phyloP scores from a whole-genome alignment of 2,329 filamentous ascomycete species.

The Harringtonia aguacate region DNA sequence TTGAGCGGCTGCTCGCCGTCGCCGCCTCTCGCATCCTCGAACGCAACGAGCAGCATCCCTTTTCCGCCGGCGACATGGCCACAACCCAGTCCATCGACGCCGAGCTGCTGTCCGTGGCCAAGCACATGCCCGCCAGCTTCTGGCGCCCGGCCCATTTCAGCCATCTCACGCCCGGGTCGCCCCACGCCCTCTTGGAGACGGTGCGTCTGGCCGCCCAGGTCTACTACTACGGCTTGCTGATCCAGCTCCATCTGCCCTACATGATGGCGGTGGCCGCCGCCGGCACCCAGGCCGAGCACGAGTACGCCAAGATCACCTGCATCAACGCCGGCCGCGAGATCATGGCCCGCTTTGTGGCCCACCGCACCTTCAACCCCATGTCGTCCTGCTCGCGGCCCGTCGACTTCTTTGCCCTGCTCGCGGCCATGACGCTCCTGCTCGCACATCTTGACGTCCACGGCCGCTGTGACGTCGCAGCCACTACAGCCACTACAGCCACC shows the following conservation, averaged over 20 bases:
- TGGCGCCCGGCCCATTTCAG: not conserved
- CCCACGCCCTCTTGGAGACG: conserved; percentile 14
- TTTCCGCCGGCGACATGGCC: not conserved
- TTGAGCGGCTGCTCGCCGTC: not conserved
- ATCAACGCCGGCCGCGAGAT: conserved; percentile 30
- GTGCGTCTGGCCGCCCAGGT: conserved; percentile 28
- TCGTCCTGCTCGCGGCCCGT: conserved; percentile 27
- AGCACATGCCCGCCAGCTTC: not conserved
- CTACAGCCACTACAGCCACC: too few relatives aligned
- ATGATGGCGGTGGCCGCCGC: conserved; percentile 17
- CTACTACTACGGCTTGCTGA: conserved; percentile 27
- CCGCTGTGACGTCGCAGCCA: too few relatives aligned
- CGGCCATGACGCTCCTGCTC: conserved; percentile 26
- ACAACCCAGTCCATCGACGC: not conserved
- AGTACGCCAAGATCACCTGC: conserved; percentile 26
- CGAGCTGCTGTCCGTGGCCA: not conserved
- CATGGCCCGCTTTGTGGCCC: conserved; percentile 25
- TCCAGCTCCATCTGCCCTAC: conserved; percentile 32
- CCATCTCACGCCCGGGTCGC: not conserved
- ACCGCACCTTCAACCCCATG: conserved; percentile 19
- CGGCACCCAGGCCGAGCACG: conserved; percentile 16
- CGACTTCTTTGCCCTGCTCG: conserved; percentile 29
- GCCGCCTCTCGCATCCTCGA: conserved; percentile 2
- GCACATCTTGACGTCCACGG: conserved; percentile 23
- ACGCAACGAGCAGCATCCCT: conserved; percentile 1